Percentiles rank a stretch among this genome's conserved stretches.
Conservation (phyloP, 2,329 filamentous ascomycete genomes). For the Penicillium brevicompactum region DNA sequence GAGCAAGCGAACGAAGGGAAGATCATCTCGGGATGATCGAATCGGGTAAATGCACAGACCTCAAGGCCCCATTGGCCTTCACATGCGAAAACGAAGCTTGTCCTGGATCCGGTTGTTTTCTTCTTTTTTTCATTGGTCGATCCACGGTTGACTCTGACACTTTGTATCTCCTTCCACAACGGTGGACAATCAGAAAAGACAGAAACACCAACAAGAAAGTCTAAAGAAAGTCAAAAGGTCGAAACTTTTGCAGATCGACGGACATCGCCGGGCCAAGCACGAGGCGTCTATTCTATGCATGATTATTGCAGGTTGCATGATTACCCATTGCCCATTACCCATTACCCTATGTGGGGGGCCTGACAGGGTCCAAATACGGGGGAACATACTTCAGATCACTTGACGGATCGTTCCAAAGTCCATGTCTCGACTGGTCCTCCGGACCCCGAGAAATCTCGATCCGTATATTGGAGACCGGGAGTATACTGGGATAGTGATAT, state of each 20-base stretch:
- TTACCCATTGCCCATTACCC: no score
- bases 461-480: no score
- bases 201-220: no score
- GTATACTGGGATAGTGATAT: no score
- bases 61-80: background rate
- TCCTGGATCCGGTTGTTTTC: background rate
- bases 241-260: background rate
- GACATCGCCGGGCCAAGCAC: background rate
- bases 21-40: constrained; percentile 8
- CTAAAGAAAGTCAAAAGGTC: no score
- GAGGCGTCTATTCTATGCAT: constrained; percentile 5
- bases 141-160: background rate
- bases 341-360: background rate
- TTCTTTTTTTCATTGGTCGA: no score
- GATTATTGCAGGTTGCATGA: constrained; percentile 1
- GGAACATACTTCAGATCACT: background rate
- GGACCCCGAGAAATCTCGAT: no score
- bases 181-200: background rate
- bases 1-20: background rate
- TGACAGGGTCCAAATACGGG: constrained; percentile 5
- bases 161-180: constrained; percentile 9
- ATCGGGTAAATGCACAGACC: constrained; percentile 27
- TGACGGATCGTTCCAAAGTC: no score
- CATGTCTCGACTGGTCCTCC: no score
- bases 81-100: constrained; percentile 4